A percentile compares a stretch with the other conserved stretches of the same genome.
Evolutionary conservation across 1,284 basidiomycete genomes (phyloP).

Genomic region (Moesziomyces aphidis): DNA sequence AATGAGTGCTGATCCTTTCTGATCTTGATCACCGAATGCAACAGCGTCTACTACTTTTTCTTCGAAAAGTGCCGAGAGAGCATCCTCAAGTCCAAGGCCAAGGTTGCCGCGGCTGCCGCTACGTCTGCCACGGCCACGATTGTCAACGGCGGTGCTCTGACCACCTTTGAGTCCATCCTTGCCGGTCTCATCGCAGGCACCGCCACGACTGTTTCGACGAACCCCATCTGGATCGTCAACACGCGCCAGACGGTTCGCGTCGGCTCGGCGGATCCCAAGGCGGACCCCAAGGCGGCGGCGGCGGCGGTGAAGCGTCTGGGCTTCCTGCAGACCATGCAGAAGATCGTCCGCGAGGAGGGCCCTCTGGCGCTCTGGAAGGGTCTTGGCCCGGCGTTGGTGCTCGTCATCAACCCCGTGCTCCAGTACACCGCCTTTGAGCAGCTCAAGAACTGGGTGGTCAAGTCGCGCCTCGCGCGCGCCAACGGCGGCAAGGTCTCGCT

Average conservation of each 20-base stretch:
- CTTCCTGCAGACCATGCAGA: constrained; percentile 75
- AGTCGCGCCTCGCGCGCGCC: constrained; percentile 45
- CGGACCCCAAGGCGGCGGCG: constrained; percentile 23
- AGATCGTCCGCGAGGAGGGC: constrained; percentile 83
- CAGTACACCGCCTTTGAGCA: constrained; percentile 69
- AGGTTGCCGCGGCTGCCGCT: constrained; percentile 70
- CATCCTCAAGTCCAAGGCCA: constrained; percentile 62
- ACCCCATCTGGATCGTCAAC: constrained; percentile 78
- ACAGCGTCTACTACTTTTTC: constrained; percentile 69
- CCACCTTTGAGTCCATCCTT: constrained; percentile 87
- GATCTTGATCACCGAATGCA: neutral
- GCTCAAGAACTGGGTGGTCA: constrained; percentile 64
- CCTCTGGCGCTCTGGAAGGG: constrained; percentile 88
- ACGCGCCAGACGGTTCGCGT: constrained; percentile 78
- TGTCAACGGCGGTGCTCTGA: constrained; percentile 71
- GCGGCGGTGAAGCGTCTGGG: constrained; percentile 51
- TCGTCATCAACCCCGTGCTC: constrained; percentile 95
- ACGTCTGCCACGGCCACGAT: constrained; percentile 57
- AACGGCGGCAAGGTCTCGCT: constrained; percentile 44
- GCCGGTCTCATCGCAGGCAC: constrained; percentile 90
- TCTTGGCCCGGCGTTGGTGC: constrained; percentile 90
- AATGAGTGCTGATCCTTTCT: neutral
- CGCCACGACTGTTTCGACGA: constrained; percentile 88
- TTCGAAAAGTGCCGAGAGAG: constrained; percentile 67
- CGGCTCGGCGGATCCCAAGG: constrained; percentile 30